Conservation (phyloP, 495 filamentous ascomycete species). For the Xylaria venustula region DNA sequence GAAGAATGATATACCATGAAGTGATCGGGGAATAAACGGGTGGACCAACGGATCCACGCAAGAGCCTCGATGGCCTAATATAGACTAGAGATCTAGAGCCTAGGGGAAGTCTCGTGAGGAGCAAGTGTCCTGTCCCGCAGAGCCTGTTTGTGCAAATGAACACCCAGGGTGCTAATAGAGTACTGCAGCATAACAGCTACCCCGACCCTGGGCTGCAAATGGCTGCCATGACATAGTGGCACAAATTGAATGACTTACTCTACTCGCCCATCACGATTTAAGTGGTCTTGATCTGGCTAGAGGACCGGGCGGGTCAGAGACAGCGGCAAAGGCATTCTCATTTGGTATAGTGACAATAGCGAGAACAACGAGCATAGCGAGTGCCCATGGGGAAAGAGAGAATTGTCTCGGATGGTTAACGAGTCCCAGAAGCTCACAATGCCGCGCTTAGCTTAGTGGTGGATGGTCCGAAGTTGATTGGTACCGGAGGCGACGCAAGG, state of each 20-base stretch:
- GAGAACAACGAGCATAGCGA: too few species aligned
- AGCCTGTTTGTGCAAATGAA: slow-evolving; percentile 13
- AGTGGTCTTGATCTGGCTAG: slow-evolving; percentile 8
- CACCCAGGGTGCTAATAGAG: slow-evolving; percentile 23
- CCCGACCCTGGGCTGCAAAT: background rate
- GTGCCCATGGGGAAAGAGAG: background rate
- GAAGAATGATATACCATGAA: slow-evolving; percentile 23
- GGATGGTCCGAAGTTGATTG: slow-evolving; percentile 8
- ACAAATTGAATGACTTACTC: background rate
- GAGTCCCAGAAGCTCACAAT: background rate
- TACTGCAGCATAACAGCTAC: slow-evolving; percentile 10
- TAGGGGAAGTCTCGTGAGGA: slow-evolving; percentile 24
- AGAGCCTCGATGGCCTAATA: slow-evolving; percentile 22
- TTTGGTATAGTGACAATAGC: background rate
- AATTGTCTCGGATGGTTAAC: slow-evolving; percentile 7
- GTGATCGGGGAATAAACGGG: slow-evolving; percentile 14
- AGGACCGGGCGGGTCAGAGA: slow-evolving; percentile 1
- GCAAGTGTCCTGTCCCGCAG: slow-evolving; percentile 18
- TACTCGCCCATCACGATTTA: slow-evolving; percentile 11
- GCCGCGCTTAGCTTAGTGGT: slow-evolving; percentile 14
- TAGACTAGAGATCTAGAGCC: slow-evolving; percentile 24
- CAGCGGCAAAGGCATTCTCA: background rate
- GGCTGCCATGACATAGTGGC: background rate
- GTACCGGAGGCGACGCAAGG: slow-evolving; percentile 29
- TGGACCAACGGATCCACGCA: slow-evolving; percentile 7